A percentile compares a stretch with the other conserved stretches of the same genome.
Conservation (phyloP, 192 early-diverging fungal species). For the Helicostylum pulchrum region DNA sequence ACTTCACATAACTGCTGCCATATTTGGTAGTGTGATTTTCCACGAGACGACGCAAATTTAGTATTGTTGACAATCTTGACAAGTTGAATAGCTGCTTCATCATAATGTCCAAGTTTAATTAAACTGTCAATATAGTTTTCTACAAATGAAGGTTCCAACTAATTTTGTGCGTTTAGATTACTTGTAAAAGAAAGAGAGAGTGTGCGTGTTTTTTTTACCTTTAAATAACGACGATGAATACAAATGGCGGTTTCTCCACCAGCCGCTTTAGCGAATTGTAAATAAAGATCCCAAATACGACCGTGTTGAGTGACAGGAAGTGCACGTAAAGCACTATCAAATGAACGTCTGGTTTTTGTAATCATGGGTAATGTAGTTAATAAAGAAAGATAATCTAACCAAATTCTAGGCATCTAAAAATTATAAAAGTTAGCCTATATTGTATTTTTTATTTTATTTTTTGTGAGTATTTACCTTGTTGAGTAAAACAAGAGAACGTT, state of each 20-base stretch:
- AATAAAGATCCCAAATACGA: conserved; percentile 85
- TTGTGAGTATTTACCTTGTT: conserved; percentile 61
- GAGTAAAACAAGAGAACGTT: conserved; percentile 81
- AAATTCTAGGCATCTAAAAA: conserved; percentile 84
- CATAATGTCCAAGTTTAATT: conserved; percentile 61
- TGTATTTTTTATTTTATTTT: neutral
- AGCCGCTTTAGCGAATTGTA: conserved; percentile 70
- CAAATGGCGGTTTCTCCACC: conserved; percentile 81
- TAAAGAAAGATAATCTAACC: conserved; percentile 76
- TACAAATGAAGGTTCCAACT: conserved; percentile 74
- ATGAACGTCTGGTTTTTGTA: conserved; percentile 73
- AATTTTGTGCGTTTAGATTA: too few species aligned
- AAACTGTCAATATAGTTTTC: conserved; percentile 77
- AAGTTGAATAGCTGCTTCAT: conserved; percentile 74
- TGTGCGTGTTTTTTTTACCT: conserved; percentile 41
- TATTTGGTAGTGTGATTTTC: conserved; percentile 67
- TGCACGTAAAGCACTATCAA: conserved; percentile 86
- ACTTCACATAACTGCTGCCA: conserved; percentile 88
- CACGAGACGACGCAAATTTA: conserved; percentile 61
- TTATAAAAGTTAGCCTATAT: neutral
- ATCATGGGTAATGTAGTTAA: conserved; percentile 66
- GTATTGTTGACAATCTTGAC: conserved; percentile 71
- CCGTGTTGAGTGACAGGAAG: conserved; percentile 92
- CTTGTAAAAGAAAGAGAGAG: neutral
- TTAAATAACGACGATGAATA: conserved; percentile 80